A percentile compares a stretch with the other conserved stretches of the same genome.
phyloP scores from a whole-genome alignment of 352 stramenopile genomes.

The Thraustochytrium sp. region DNA sequence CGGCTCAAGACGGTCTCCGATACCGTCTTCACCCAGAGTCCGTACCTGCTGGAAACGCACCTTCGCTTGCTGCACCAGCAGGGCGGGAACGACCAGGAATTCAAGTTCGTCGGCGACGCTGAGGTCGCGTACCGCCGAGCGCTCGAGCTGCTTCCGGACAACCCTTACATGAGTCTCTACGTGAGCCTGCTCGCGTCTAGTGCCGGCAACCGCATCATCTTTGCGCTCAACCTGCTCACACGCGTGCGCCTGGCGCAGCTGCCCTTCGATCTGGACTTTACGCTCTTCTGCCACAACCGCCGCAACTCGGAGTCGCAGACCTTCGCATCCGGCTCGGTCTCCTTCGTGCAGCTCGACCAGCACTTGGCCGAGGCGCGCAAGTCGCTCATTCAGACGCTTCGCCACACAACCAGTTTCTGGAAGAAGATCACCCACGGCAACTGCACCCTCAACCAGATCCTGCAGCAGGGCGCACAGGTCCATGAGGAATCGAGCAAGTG shows the following conservation, averaged over 20 bases:
- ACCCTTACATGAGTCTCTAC: conserved; percentile 4
- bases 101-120: neutral
- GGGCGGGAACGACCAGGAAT: neutral
- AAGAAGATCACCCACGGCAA: conserved; percentile 23
- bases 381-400: conserved; percentile 1
- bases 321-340: neutral
- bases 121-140: conserved; percentile 3
- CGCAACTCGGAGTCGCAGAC: neutral
- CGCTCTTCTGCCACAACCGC: conserved; percentile 43
- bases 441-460: conserved; percentile 26
- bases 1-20: neutral
- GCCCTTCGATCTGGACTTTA: conserved; percentile 33
- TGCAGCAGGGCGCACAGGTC: conserved; percentile 13
- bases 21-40: neutral
- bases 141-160: neutral
- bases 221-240: conserved; percentile 32
- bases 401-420: conserved; percentile 9
- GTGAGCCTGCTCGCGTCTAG: conserved; percentile 11
- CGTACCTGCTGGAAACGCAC: conserved; percentile 5
- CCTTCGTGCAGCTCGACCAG: conserved; percentile 16
- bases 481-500: neutral
- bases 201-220: conserved; percentile 30
- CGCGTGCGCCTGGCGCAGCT: neutral
- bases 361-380: conserved; percentile 5
- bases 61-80: neutral